Conservation (phyloP, 106 monocot species). For the Gastrodia elata region DNA sequence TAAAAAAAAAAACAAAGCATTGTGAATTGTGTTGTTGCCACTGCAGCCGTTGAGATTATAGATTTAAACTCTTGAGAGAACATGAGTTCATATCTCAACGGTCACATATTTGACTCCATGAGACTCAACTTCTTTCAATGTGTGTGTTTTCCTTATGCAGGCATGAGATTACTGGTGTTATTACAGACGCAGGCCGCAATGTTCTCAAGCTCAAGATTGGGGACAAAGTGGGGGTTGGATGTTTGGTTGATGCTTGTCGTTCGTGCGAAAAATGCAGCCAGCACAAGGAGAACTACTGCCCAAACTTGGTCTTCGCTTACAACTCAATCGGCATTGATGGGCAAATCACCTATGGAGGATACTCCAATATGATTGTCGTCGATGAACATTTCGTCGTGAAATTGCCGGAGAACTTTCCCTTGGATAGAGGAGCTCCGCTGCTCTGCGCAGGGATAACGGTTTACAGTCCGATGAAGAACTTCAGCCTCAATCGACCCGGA, state of each 20-base stretch:
- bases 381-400: slow-evolving; percentile 34
- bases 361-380: slow-evolving; percentile 46
- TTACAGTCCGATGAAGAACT: slow-evolving; percentile 9
- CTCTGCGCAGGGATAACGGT: slow-evolving; percentile 16
- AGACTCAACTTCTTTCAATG: no score
- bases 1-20: no score
- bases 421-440: slow-evolving; percentile 7
- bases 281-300: slow-evolving; percentile 58
- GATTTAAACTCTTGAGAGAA: no score
- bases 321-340: slow-evolving; percentile 27
- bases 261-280: slow-evolving; percentile 37
- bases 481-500: slow-evolving; percentile 1
- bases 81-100: no score
- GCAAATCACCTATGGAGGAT: slow-evolving; percentile 47
- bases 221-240: slow-evolving; percentile 64
- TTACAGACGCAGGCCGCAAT: slow-evolving; percentile 43
- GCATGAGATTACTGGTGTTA: slow-evolving; percentile 64
- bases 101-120: not conserved
- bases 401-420: not conserved
- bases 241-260: slow-evolving; percentile 48
- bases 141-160: slow-evolving; percentile 17
- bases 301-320: slow-evolving; percentile 34
- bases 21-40: no score
- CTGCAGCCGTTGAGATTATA: no score
- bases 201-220: slow-evolving; percentile 49